Conservation (phyloP, 1,284 basidiomycete species). For the Trichosporon sp. region DNA sequence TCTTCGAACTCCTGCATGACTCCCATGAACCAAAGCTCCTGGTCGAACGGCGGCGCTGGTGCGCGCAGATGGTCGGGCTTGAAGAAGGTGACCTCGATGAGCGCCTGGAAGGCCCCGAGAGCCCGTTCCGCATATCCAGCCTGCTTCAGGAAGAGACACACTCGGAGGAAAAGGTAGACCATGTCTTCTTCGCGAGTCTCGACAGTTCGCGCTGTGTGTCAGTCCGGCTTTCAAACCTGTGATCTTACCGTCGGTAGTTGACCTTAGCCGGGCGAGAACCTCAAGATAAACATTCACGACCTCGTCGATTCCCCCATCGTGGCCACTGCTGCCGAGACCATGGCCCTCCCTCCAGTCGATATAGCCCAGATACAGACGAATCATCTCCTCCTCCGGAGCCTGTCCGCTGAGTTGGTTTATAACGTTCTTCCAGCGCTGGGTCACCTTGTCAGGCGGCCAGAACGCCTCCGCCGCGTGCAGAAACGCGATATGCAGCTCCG, state of each 20-base stretch:
- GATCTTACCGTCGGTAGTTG: constrained; percentile 5
- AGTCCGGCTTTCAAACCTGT: not conserved
- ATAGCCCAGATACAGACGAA: constrained; percentile 42
- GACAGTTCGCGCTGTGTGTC: constrained; percentile 4
- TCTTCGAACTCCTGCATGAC: constrained; percentile 48
- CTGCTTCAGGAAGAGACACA: constrained; percentile 59
- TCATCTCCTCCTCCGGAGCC: constrained; percentile 28
- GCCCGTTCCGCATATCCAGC: constrained; percentile 57
- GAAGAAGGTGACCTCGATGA: constrained; percentile 54
- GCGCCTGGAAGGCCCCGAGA: constrained; percentile 52
- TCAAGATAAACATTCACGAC: constrained; percentile 43
- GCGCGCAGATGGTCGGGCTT: constrained; percentile 33
- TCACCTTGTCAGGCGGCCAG: constrained; percentile 37
- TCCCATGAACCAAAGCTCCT: constrained; percentile 26
- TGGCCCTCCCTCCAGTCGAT: constrained; percentile 46
- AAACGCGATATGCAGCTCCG: constrained; percentile 39
- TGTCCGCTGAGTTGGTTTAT: constrained; percentile 28
- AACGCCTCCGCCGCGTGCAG: constrained; percentile 37
- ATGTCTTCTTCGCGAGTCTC: constrained; percentile 40
- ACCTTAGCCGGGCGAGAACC: constrained; percentile 28
- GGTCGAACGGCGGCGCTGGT: constrained; percentile 17
- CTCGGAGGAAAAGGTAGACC: constrained; percentile 44
- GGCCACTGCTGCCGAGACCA: constrained; percentile 25
- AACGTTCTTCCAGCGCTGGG: constrained; percentile 42
- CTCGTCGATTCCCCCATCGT: constrained; percentile 37